Evolutionary conservation across 2,329 filamentous ascomycete species (phyloP).

Genomic region (Neocatenulostroma microsporum): DNA sequence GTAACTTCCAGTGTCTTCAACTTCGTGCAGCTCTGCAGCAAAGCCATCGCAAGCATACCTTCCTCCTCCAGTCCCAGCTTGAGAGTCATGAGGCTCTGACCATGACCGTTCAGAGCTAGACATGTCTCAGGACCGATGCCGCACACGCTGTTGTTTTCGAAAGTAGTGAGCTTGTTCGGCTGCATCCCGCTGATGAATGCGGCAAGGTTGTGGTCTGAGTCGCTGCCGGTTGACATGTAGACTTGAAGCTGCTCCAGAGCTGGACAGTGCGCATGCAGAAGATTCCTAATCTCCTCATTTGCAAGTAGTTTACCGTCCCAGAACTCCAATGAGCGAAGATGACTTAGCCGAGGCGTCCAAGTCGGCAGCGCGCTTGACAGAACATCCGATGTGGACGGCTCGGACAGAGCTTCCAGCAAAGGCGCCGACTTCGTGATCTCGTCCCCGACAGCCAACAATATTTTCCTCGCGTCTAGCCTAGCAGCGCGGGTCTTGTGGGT

Average conservation of each 20-base stretch:
- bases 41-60: conserved; percentile 40
- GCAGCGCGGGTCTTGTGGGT: conserved; percentile 21
- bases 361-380: conserved; percentile 44
- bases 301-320: conserved; percentile 55
- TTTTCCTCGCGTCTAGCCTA: conserved; percentile 34
- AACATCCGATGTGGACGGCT: conserved; percentile 39
- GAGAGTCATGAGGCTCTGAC: conserved; percentile 48
- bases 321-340: conserved; percentile 52
- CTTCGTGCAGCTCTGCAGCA: conserved; percentile 43
- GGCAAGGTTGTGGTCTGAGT: conserved; percentile 52
- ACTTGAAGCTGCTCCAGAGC: conserved; percentile 55
- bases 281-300: conserved; percentile 44
- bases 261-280: conserved; percentile 53
- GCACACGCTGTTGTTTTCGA: conserved; percentile 52
- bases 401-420: conserved; percentile 46
- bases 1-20: conserved; percentile 45
- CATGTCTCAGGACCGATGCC: conserved; percentile 50
- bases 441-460: conserved; percentile 44
- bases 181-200: conserved; percentile 51
- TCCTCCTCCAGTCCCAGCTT: conserved; percentile 44
- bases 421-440: conserved; percentile 30
- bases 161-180: conserved; percentile 50
- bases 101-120: conserved; percentile 45
- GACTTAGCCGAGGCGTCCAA: conserved; percentile 54
- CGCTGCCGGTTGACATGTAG: conserved; percentile 39